Conservation (phyloP, 164 flowering plant genomes). For the Paratinospora sagittata region DNA sequence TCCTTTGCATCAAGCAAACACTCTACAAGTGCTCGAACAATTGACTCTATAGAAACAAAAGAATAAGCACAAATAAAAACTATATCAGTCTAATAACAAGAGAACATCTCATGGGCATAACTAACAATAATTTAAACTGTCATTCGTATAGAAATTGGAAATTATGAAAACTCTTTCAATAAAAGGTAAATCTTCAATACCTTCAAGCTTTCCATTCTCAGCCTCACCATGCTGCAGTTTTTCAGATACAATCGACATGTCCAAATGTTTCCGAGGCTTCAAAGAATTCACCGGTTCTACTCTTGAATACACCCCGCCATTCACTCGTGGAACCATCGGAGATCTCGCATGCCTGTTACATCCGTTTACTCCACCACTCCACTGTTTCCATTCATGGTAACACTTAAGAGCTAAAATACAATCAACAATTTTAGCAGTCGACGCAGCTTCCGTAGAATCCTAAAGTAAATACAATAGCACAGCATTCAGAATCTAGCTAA, state of each 20-base stretch:
- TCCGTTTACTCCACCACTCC: slow-evolving; percentile 40
- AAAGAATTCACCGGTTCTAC: slow-evolving; percentile 14
- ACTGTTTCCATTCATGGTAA: slow-evolving; percentile 67
- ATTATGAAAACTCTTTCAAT: neutral
- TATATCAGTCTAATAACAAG: neutral
- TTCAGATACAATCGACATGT: slow-evolving; percentile 41
- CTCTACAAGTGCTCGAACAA: slow-evolving; percentile 44
- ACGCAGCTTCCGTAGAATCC: slow-evolving; percentile 63
- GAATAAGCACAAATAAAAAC: neutral
- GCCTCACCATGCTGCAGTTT: slow-evolving; percentile 18
- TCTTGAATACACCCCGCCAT: slow-evolving; percentile 29
- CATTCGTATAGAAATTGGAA: neutral
- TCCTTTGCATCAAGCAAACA: slow-evolving; percentile 59
- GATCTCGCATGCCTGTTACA: slow-evolving; percentile 44
- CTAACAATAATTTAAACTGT: neutral
- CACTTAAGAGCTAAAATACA: slow-evolving; percentile 75
- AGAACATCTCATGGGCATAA: neutral
- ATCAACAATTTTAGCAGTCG: slow-evolving; percentile 71
- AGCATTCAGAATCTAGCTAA: neutral
- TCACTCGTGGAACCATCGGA: slow-evolving; percentile 43
- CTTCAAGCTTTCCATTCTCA: slow-evolving; percentile 32
- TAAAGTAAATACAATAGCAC: slow-evolving; percentile 15
- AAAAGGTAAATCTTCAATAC: slow-evolving; percentile 18
- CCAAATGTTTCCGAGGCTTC: slow-evolving; percentile 47
- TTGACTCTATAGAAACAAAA: slow-evolving; percentile 30